Base-by-base conservation (phyloP, 345 rosid species). In the Citrus reticulata region DNA sequence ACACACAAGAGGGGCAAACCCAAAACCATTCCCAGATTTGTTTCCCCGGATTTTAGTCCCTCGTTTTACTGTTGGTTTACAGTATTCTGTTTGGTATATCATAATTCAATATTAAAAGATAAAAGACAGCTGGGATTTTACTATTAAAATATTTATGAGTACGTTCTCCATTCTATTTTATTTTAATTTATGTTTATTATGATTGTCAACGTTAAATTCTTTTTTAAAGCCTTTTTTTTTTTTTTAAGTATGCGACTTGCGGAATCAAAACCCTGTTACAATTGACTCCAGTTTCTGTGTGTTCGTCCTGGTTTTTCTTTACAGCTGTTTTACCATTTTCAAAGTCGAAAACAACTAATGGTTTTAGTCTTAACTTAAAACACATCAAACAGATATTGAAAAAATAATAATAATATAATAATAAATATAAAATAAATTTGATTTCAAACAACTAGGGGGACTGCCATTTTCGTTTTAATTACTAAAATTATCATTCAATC, bases 11-110 rank as follows among this genome's bases (percentile, higher is more conserved):
- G 30, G 1, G 61, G 70, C 46, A 19, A 17, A 4, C 9, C 60
- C 61, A 64, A 75, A 75, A 63, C 29, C 70, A 74, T 40, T 74
- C 70, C 78, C 60, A 74, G 70, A 64, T 42, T 75, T 30, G 19
- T 24, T 29, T 42, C 40, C 46, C 0, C 1, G 61, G 57, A 37
- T 60, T 37, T 35, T 1, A 14, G 68, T 22, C 22, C 54, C 77
- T 20, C 30, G 75, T 72, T 32, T 72, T n/a, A 32, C 42, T 14
- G 74, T 49, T 20, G 76, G 65, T 57, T 57, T 34, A 54, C 19
- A 0, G 58, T 5, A 4, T 54, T 54, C 19, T 5, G 6, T 17
- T 54, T 5, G 19, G 19, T 17, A 54, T 5, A 54, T 14, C 58
- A 17, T 4, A 54, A 5, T 54, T 54, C 51, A 46, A 3, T 46